Conservation (phyloP, 2,329 filamentous ascomycete species). For the Ophiostoma himal-ulmi region DNA sequence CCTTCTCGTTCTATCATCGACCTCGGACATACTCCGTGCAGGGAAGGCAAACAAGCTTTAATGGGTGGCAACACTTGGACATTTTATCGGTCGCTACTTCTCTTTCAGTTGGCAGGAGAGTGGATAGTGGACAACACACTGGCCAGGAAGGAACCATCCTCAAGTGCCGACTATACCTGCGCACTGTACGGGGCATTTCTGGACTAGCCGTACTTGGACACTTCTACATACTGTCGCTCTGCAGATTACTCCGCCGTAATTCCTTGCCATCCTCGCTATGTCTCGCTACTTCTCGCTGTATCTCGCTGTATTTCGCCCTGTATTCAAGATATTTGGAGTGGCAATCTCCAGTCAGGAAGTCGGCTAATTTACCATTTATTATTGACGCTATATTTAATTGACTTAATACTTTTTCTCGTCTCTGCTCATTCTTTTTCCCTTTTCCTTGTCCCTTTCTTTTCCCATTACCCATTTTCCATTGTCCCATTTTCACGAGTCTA, state of each 20-base stretch:
- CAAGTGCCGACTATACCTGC: slow-evolving; percentile 9
- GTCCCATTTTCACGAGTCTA: not conserved
- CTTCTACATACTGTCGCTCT: not conserved
- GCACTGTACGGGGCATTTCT: slow-evolving; percentile 6
- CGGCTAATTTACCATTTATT: not conserved
- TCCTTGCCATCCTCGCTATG: not conserved
- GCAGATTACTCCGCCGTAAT: not conserved
- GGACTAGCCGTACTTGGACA: not conserved
- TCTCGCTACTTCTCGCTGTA: not conserved
- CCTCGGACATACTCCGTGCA: slow-evolving; percentile 5
- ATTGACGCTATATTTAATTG: not conserved
- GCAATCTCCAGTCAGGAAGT: not conserved
- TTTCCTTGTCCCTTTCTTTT: not conserved
- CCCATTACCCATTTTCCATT: not conserved
- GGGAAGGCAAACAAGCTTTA: not conserved
- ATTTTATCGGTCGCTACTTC: not conserved
- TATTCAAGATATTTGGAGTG: not conserved
- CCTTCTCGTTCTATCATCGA: no score
- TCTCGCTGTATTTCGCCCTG: not conserved
- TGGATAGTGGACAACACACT: not conserved
- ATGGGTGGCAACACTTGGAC: not conserved
- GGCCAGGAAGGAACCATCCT: slow-evolving; percentile 12
- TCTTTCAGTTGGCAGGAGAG: not conserved
- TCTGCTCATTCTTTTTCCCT: not conserved
- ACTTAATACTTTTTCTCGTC: not conserved